Conservation (phyloP, 257 asterid species). For the Leonotis leonurus region DNA sequence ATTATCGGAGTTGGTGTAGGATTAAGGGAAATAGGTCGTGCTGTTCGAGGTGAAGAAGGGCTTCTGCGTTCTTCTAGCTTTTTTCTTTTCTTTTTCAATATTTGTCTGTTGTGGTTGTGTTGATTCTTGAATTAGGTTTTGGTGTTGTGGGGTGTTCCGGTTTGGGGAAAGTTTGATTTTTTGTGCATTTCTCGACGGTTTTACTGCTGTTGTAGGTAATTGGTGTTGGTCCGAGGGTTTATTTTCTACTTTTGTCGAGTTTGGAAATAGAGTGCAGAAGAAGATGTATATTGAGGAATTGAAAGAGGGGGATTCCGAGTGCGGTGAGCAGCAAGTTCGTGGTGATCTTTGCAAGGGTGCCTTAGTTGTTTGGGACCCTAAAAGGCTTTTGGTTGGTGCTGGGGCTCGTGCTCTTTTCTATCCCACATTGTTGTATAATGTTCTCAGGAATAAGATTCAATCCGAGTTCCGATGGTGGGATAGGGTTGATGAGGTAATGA, state of each 20-base stretch:
- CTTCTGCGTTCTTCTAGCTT: constrained; percentile 7
- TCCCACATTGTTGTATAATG: constrained; percentile 87
- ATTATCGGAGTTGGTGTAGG: constrained; percentile 21
- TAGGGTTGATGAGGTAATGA: constrained; percentile 76
- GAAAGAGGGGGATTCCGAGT: constrained; percentile 47
- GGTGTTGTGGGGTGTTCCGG: constrained; percentile 5
- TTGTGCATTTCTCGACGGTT: constrained; percentile 4
- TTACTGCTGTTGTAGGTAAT: background rate
- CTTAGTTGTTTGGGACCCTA: constrained; percentile 52
- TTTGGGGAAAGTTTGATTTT: constrained; percentile 8
- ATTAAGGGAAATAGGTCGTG: constrained; percentile 10
- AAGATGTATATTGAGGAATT: constrained; percentile 73
- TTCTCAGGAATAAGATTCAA: constrained; percentile 76
- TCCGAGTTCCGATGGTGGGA: constrained; percentile 98
- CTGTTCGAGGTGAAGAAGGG: constrained; percentile 23
- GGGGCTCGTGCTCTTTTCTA: constrained; percentile 96
- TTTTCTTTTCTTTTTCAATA: background rate
- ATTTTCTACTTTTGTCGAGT: too few relatives aligned
- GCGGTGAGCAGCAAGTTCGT: constrained; percentile 32
- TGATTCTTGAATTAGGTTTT: constrained; percentile 19
- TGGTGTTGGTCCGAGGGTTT: constrained; percentile 6
- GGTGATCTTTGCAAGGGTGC: constrained; percentile 33
- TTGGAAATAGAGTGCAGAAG: background rate
- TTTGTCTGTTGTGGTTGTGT: background rate
- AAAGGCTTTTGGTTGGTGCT: constrained; percentile 78